Evolutionary conservation across 2,329 filamentous ascomycete genomes (phyloP), one percentile per base, ranked within the genome.

Genomic region (Leptosphaerulina australis): DNA sequence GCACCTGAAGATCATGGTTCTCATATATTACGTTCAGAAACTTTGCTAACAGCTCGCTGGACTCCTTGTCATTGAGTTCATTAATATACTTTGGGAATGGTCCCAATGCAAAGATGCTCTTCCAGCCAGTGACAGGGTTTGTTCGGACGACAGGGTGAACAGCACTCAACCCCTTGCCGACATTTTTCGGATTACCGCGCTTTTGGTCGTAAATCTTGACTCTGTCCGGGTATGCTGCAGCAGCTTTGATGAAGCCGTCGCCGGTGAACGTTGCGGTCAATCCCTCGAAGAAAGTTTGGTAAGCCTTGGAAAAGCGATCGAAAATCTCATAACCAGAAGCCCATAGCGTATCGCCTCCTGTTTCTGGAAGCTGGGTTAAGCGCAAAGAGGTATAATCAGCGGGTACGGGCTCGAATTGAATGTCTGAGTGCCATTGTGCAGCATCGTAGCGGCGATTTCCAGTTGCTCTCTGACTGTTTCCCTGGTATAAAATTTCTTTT

Each of bases 331-430:
- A 78, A 2, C 74, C 74, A 0, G 73, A 76, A 18, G 67, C 71
- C 73, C 74, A 77, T 1, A 76, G 68, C 0, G 74, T 77, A 39
- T 76, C 75, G 9, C 74, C 74, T 12, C 73, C 72, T 2, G 49
- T 46, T 8, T 53, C 22, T 0, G 30, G 67, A 9, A 66, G 37
- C 35, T 57, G 33, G 0, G 56, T 59, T 0, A 86, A 69, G 39
- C 83, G 78, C n/a, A 88, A 73, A 0, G 81, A 76, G 0, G 84
- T 79, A 60, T 88, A 88, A 64, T 88, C 85, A 6, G 79, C 79
- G 0, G 86, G 86, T 3, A 82, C 73, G 0, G 80, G 80, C 71
- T 88, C 86, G 51, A 87, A 88, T 0, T 81, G 79, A 56, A 88
- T 87, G 55, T 88, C 85, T 0, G 79, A 81, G 60, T 83, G 80